Percentiles rank a stretch among this genome's conserved stretches.
Conservation (phyloP, 2,329 filamentous ascomycete genomes). For the Diaporthe helianthi region DNA sequence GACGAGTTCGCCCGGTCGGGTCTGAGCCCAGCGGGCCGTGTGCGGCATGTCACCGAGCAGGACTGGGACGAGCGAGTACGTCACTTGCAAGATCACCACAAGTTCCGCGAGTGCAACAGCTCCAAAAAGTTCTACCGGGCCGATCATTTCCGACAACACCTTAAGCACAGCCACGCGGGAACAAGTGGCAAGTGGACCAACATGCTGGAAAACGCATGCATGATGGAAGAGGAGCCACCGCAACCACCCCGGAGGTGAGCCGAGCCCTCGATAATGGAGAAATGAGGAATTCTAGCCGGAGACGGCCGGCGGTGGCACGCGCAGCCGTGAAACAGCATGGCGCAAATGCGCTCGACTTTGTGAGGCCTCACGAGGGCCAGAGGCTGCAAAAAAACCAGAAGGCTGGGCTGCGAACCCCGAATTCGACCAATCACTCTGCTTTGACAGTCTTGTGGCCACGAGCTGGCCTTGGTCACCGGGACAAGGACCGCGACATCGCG, state of each 20-base stretch:
- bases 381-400: conserved; percentile 5
- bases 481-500: not conserved
- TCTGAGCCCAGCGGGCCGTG: conserved; percentile 46
- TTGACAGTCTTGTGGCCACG: conserved; percentile 4
- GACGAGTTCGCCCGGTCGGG: conserved; percentile 76
- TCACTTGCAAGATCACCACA: conserved; percentile 90
- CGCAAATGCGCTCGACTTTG: not conserved
- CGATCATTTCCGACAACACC: conserved; percentile 96
- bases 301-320: conserved; percentile 6
- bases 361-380: not conserved
- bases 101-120: conserved; percentile 97
- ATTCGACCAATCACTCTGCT: not conserved
- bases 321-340: conserved; percentile 7
- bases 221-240: conserved; percentile 83
- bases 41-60: conserved; percentile 70
- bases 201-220: conserved; percentile 94
- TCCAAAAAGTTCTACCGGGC: conserved; percentile 98
- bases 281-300: not conserved
- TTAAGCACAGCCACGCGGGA: conserved; percentile 96
- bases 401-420: not conserved
- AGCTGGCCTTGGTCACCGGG: not conserved
- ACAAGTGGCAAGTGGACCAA: conserved; percentile 99
- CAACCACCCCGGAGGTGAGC: conserved; percentile 44
- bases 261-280: not conserved
- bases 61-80: conserved; percentile 89